Evolutionary conservation across 2,329 filamentous ascomycete genomes (phyloP), one percentile per base, ranked within the genome.

Genomic region (Fusarium coffeatum): DNA sequence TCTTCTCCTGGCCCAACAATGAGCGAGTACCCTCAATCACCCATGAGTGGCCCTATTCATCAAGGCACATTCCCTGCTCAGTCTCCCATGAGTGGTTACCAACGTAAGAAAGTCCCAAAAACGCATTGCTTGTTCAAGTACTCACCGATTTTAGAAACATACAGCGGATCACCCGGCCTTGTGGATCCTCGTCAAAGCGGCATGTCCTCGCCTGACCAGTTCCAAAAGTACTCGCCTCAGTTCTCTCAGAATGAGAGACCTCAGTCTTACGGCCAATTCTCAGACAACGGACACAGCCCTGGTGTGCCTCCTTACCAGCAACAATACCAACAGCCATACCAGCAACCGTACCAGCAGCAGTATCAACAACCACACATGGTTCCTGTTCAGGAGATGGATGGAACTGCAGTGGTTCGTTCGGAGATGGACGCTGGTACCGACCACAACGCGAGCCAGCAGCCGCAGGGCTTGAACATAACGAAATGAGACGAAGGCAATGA

Each of bases 361-460:
- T 63, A 72, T 12, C 28, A 18, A 8, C 56, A 50, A 27, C 51
- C 50, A 5, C 71, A 70, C 11, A 69, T 73, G 66, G 18, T 18
- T 41, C 28, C 57, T 6, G 64, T 72, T 27, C 65, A 68, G 28
- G 73, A 76, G 55, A 76, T 76, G 72, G 73, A 74, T 23, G 73
- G 57, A 11, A 64, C 60, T 41, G 54, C 59, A 10, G 50, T 45
- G n/a, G 40, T 45, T n/a, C 62, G 55, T 10, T 71, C 69, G 34
- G 73, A 76, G 50, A 64, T 76, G 62, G 54, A 65, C 8, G 68
- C 73, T 4, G 71, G 61, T 6, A 28, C 66, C 13, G 72, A 74
- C 10, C 20, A 54, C 11, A 47, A 50, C 6, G 20, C 27, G 25
- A 20, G 41, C n/a, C 49, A 42, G 49, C 37, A 30, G 13, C 22